Conservation (phyloP, 2,329 filamentous ascomycete species). For the Fusarium proliferatum region DNA sequence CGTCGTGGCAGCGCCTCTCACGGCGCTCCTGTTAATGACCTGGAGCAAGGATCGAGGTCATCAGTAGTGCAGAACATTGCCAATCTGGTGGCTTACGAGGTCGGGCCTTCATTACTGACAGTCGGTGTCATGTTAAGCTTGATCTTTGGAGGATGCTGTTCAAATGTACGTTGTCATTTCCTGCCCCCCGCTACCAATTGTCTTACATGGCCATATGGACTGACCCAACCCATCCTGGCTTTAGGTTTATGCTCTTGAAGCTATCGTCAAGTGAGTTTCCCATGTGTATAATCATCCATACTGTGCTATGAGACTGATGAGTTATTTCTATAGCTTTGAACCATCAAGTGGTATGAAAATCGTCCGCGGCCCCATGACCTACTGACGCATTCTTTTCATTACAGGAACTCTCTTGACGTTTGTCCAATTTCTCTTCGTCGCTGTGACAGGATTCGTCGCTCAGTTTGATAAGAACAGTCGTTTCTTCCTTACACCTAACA, state of each 20-base stretch:
- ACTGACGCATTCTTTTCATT: slow-evolving; percentile 25
- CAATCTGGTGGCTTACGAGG: slow-evolving; percentile 36
- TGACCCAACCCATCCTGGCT: slow-evolving; percentile 39
- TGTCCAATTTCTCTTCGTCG: slow-evolving; percentile 87
- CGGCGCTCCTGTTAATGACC: slow-evolving; percentile 13
- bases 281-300: neutral
- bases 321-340: slow-evolving; percentile 70
- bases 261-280: slow-evolving; percentile 84
- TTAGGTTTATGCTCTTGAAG: slow-evolving; percentile 94
- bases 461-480: slow-evolving; percentile 77
- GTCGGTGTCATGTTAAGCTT: slow-evolving; percentile 78
- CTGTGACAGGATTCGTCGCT: slow-evolving; percentile 79
- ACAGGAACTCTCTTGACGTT: slow-evolving; percentile 87
- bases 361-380: neutral
- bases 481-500: slow-evolving; percentile 79
- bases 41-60: slow-evolving; percentile 27
- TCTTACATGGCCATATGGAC: neutral
- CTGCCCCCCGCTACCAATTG: neutral
- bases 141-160: slow-evolving; percentile 96
- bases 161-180: slow-evolving; percentile 72
- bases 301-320: slow-evolving; percentile 24
- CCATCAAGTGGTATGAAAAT: slow-evolving; percentile 76
- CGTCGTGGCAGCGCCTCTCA: slow-evolving; percentile 17
- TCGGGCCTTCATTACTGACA: slow-evolving; percentile 59
- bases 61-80: slow-evolving; percentile 40